A percentile compares a stretch with the other conserved stretches of the same genome.
phyloP scores from a whole-genome alignment of 108 stramenopile genomes.

The Skeletonema potamos region DNA sequence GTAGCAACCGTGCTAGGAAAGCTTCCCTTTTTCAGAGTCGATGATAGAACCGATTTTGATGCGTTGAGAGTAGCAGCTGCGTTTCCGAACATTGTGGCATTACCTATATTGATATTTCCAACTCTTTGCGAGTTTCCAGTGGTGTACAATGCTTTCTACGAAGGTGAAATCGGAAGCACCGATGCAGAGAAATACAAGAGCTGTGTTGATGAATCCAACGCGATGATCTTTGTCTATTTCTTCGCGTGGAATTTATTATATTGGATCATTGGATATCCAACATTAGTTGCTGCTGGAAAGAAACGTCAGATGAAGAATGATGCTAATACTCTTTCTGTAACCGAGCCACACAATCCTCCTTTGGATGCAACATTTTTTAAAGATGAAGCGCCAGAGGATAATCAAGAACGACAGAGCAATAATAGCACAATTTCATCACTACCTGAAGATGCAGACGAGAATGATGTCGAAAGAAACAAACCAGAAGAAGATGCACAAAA shows the following conservation, averaged over 20 bases:
- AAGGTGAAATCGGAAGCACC: neutral
- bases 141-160: constrained; percentile 54
- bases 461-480: neutral
- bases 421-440: neutral
- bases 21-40: constrained; percentile 34
- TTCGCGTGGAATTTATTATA: constrained; percentile 65
- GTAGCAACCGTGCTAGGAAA: constrained; percentile 54
- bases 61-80: constrained; percentile 63
- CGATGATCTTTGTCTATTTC: constrained; percentile 77
- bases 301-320: constrained; percentile 19
- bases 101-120: constrained; percentile 79
- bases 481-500: constrained; percentile 1
- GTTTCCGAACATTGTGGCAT: constrained; percentile 75
- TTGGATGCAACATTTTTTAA: neutral
- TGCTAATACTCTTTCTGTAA: neutral
- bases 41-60: constrained; percentile 50
- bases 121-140: constrained; percentile 72
- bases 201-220: constrained; percentile 58
- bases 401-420: neutral
- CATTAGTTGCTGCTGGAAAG: constrained; percentile 40
- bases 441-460: constrained; percentile 1
- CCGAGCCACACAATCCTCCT: neutral
- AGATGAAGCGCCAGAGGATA: neutral
- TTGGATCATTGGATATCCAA: constrained; percentile 61
- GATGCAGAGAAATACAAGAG: constrained; percentile 30